These are phyloP conservation scores for Blastomyces parvus DNA, from an alignment of 2,329 filamentous ascomycete genomes.

Conservation along the genomic window DNA sequence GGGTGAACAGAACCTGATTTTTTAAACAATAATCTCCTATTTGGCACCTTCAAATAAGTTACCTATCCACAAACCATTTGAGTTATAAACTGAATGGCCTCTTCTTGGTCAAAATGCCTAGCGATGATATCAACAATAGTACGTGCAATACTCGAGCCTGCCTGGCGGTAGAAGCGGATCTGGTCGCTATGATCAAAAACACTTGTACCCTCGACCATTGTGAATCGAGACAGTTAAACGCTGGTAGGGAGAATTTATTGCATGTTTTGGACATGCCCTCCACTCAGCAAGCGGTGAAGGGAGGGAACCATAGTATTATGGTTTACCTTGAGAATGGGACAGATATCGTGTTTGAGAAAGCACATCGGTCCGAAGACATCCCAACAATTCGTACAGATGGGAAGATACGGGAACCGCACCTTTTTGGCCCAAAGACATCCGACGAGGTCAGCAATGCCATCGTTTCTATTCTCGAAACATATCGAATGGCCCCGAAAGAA, in stretches of 20 bases:
- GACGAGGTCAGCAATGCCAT: conserved; percentile 3
- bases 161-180: not conserved
- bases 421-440: conserved; percentile 4
- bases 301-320: not conserved
- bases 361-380: not conserved
- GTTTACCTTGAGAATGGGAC: not conserved
- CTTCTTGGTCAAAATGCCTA: not conserved
- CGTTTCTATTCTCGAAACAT: conserved; percentile 7
- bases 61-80: not conserved
- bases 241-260: not conserved
- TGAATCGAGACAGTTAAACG: not conserved
- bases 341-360: conserved; percentile 2
- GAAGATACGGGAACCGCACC: not conserved
- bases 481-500: conserved; percentile 7
- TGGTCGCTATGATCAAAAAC: not conserved
- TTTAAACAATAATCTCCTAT: not conserved
- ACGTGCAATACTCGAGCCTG: not conserved
- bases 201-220: not conserved
- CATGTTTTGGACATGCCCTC: not conserved
- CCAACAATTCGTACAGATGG: not conserved
- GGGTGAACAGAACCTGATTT: not conserved
- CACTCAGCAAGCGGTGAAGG: not conserved
- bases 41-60: not conserved
- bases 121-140: not conserved
- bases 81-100: not conserved